Conservation (phyloP, 2,329 filamentous ascomycete genomes). For the Arthrobotrys sphaeroides region DNA sequence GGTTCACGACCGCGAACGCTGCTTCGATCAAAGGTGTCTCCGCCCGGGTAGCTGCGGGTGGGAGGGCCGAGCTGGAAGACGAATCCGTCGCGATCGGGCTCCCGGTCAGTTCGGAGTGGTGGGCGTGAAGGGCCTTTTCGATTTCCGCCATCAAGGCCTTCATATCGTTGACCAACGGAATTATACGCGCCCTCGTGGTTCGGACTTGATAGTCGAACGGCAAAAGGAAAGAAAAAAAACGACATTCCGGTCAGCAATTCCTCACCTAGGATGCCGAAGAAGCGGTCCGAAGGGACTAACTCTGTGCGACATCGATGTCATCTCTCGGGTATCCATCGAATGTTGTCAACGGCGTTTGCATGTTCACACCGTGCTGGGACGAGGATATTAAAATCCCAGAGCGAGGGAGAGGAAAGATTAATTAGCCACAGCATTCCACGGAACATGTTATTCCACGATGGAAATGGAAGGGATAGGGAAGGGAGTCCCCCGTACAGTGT, state of each 20-base stretch:
- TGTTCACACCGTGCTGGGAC: constrained; percentile 85
- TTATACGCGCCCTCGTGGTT: constrained; percentile 89
- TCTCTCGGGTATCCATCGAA: constrained; percentile 90
- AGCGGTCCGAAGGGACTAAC: constrained; percentile 65
- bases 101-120: constrained; percentile 69
- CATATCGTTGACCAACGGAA: constrained; percentile 90
- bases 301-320: constrained; percentile 94
- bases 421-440: neutral
- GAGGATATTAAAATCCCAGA: constrained; percentile 53
- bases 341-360: constrained; percentile 87
- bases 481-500: constrained; percentile 73
- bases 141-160: constrained; percentile 85
- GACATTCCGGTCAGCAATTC: constrained; percentile 47
- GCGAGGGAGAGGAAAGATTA: constrained; percentile 25
- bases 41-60: constrained; percentile 56
- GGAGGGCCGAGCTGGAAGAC: constrained; percentile 59
- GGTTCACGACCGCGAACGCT: constrained; percentile 90
- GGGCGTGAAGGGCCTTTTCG: constrained; percentile 85
- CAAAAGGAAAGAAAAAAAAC: neutral
- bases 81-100: constrained; percentile 59
- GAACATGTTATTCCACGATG: neutral
- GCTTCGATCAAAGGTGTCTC: constrained; percentile 63
- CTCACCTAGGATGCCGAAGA: constrained; percentile 22
- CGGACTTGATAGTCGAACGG: constrained; percentile 79
- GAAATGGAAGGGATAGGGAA: constrained; percentile 11